These are phyloP conservation scores for Trypanosoma lewisi DNA, from an alignment of 208 protist species.

Conservation along the genomic window DNA sequence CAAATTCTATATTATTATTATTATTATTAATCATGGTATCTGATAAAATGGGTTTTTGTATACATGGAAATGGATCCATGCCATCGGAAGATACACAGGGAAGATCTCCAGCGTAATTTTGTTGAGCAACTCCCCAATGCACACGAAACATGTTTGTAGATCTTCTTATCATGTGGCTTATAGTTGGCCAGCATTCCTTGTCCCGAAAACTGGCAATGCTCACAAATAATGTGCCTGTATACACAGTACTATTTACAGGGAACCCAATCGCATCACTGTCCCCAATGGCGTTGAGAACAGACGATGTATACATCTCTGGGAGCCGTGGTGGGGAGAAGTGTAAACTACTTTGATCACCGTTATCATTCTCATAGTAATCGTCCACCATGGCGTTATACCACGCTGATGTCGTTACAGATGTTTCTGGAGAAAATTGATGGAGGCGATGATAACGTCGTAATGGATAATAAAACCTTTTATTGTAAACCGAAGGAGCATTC, in stretches of 20 bases:
- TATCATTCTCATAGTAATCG: conserved; percentile 24
- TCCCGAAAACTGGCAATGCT: conserved; percentile 90
- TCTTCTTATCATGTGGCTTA: conserved; percentile 64
- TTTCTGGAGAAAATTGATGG: conserved; percentile 33
- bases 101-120: conserved; percentile 40
- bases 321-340: conserved; percentile 2
- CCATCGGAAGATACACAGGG: conserved; percentile 43
- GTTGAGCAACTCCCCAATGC: conserved; percentile 86
- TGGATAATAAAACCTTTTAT: conserved; percentile 35
- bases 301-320: neutral
- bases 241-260: neutral
- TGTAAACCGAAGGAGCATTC: conserved; percentile 13
- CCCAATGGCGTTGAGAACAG: neutral
- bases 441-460: conserved; percentile 40
- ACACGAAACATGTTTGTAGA: conserved; percentile 71
- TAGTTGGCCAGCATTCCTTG: conserved; percentile 69
- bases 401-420: conserved; percentile 26
- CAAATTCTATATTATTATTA: conserved; percentile 1
- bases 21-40: neutral
- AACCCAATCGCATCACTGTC: neutral
- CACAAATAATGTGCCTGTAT: conserved; percentile 81
- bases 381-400: conserved; percentile 52
- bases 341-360: too few species aligned
- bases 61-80: conserved; percentile 17
- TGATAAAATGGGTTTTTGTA: neutral